Base-by-base conservation (phyloP, 139 green algal species). In the Chara braunii region DNA sequence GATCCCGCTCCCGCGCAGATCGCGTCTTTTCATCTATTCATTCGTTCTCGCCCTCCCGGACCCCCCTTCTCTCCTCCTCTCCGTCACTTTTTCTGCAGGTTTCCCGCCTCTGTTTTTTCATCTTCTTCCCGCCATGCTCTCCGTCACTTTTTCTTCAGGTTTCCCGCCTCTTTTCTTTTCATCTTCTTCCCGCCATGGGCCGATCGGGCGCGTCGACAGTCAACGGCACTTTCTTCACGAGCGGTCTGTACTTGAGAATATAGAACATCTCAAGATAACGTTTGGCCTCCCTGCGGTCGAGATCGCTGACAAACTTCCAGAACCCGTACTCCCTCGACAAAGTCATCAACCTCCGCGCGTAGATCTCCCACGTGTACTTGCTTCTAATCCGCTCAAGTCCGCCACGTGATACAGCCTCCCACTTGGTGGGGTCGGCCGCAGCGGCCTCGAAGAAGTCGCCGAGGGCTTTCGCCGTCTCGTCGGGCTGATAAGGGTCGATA, bases 211-310 rank as follows among this genome's bases (percentile, higher is more conserved):
- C n/a, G n/a, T n/a, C n/a, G n/a, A n/a, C n/a, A n/a, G n/a, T n/a
- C n/a, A n/a, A n/a, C n/a, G n/a, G n/a, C n/a, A n/a, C n/a, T n/a
- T n/a, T n/a, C n/a, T n/a, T n/a, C n/a, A n/a, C n/a, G n/a, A n/a
- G n/a, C n/a, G n/a, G n/a, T n/a, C n/a, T n/a, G n/a, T n/a, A 60
- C 45, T 76, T 73, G 26, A 90, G 74, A 31, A 81, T 80, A 72
- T 91, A 93, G 26, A 93, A 81, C 80, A 85, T 87, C 67, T 93
- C 63, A 56, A 87, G 66, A 74, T 87, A 90, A 9, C 80, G 75
- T 67, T 82, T 79, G 26, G 80, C 83, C 71, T 90, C 85, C 5
- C 58, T 37, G 2, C 81, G 56, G 40, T 90, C 86, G 58, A 94
- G 74, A 33, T 80, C 77, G 56, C 72, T 81, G 3, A 86, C 73